A percentile compares a stretch with the other conserved stretches of the same genome.
These are phyloP conservation scores for Vaccinium vitisidaea DNA, from an alignment of 148 eudicot genomes.

Conservation along the genomic window DNA sequence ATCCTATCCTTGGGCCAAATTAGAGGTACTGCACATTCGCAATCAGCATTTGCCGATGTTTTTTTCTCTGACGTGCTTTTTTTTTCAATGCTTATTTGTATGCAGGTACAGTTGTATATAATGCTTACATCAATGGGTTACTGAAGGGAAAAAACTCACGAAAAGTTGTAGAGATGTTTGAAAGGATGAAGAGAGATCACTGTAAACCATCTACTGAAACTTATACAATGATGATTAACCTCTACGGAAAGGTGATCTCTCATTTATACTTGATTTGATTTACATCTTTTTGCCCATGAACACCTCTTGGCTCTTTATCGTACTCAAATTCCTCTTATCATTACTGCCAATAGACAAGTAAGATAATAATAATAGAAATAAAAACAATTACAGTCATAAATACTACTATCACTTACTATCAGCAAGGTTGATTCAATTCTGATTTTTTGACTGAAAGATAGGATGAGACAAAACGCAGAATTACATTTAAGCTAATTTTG, in stretches of 20 bases:
- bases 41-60: not conserved
- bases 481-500: not conserved
- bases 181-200: slow-evolving; percentile 67
- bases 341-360: not conserved
- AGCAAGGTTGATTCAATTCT: not conserved
- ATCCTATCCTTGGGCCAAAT: not conserved
- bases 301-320: not conserved
- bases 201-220: slow-evolving; percentile 73
- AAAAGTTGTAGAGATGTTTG: slow-evolving; percentile 62
- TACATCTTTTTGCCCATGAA: not conserved
- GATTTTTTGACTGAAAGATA: not conserved
- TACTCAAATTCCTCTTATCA: not conserved
- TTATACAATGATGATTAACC: slow-evolving; percentile 78
- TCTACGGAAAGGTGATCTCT: slow-evolving; percentile 74
- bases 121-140: slow-evolving; percentile 76
- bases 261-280: not conserved
- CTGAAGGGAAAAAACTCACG: slow-evolving; percentile 57
- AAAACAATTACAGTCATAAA: not conserved
- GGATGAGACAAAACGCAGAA: not conserved
- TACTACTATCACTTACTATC: not conserved
- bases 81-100: slow-evolving; percentile 1
- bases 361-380: not conserved
- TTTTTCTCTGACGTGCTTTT: not conserved
- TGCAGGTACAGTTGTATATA: slow-evolving; percentile 67
- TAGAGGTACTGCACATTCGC: not conserved